phyloP scores from a whole-genome alignment of 352 stramenopile genomes.

The Thalassiosira livingstoniorum region DNA sequence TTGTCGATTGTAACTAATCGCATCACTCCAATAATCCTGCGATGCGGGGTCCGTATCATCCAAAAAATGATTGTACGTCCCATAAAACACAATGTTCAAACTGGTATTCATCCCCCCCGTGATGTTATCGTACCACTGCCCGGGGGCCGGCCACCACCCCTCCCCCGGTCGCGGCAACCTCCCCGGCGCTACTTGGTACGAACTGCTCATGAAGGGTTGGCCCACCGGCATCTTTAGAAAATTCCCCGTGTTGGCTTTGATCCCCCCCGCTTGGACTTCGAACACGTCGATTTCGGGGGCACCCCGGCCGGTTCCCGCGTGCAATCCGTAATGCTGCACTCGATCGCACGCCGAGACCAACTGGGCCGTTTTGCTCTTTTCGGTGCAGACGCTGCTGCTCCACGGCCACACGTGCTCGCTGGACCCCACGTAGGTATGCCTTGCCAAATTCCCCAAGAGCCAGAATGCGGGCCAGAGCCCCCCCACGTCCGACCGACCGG shows the following conservation, averaged over 20 bases:
- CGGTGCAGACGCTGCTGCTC: slow-evolving; percentile 91
- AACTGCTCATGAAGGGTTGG: slow-evolving; percentile 81
- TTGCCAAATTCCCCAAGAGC: slow-evolving; percentile 95
- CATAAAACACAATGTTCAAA: slow-evolving; percentile 85
- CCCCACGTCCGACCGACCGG: slow-evolving; percentile 80
- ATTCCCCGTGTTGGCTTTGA: slow-evolving; percentile 68
- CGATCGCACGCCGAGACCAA: slow-evolving; percentile 91
- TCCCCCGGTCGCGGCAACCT: slow-evolving; percentile 63
- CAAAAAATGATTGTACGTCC: slow-evolving; percentile 84
- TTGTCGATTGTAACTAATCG: slow-evolving; percentile 82
- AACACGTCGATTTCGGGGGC: slow-evolving; percentile 93
- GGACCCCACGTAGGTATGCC: slow-evolving; percentile 91
- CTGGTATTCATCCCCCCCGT: slow-evolving; percentile 65
- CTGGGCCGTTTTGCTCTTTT: slow-evolving; percentile 88
- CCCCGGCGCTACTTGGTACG: slow-evolving; percentile 82
- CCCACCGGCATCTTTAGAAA: slow-evolving; percentile 78
- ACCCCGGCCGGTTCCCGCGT: slow-evolving; percentile 89
- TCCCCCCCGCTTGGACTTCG: slow-evolving; percentile 77
- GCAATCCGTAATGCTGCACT: slow-evolving; percentile 87
- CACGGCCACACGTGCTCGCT: slow-evolving; percentile 94
- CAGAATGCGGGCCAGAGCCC: slow-evolving; percentile 95
- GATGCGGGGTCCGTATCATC: slow-evolving; percentile 74
- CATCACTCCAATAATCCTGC: slow-evolving; percentile 85
- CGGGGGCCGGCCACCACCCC: slow-evolving; percentile 77
- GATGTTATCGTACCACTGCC: slow-evolving; percentile 81